Conservation (phyloP, 1,139 yeast genomes). For the Pichia sp. region DNA sequence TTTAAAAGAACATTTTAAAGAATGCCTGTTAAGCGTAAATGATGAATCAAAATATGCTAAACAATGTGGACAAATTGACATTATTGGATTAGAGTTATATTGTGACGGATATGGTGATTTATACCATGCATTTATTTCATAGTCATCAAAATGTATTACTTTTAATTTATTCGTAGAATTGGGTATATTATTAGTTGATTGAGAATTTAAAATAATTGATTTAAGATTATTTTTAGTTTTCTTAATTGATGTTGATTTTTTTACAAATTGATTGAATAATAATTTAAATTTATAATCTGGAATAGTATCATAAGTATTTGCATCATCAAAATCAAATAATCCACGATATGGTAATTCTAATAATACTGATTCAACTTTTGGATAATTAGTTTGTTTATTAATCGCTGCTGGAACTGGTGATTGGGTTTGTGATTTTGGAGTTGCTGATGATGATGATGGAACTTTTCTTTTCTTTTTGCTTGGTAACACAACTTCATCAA, state of each 20-base stretch:
- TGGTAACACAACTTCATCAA: no score
- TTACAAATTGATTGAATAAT: slow-evolving; percentile 38
- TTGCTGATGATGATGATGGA: background rate
- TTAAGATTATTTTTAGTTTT: slow-evolving; percentile 13
- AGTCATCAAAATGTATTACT: slow-evolving; percentile 61
- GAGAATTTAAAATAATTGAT: no score
- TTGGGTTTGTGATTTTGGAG: background rate
- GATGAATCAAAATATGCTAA: slow-evolving; percentile 74
- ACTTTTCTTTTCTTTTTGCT: background rate
- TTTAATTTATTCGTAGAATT: slow-evolving; percentile 22
- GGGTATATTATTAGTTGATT: slow-evolving; percentile 13
- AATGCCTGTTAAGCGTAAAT: slow-evolving; percentile 63
- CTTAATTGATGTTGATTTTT: slow-evolving; percentile 27
- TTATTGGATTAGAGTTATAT: slow-evolving; percentile 52
- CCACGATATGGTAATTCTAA: slow-evolving; percentile 62
- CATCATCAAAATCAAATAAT: slow-evolving; percentile 50
- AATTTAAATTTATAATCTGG: slow-evolving; percentile 50
- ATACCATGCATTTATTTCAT: slow-evolving; percentile 85
- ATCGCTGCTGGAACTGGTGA: background rate
- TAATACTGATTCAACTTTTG: slow-evolving; percentile 25
- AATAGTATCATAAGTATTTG: slow-evolving; percentile 54
- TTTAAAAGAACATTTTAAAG: slow-evolving; percentile 57
- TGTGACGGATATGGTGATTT: slow-evolving; percentile 92
- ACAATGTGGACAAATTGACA: slow-evolving; percentile 83
- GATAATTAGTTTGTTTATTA: slow-evolving; percentile 1